These are phyloP conservation scores for Dioszegia aurantiaca DNA, from an alignment of 768 basidiomycete genomes.

Conservation along the genomic window DNA sequence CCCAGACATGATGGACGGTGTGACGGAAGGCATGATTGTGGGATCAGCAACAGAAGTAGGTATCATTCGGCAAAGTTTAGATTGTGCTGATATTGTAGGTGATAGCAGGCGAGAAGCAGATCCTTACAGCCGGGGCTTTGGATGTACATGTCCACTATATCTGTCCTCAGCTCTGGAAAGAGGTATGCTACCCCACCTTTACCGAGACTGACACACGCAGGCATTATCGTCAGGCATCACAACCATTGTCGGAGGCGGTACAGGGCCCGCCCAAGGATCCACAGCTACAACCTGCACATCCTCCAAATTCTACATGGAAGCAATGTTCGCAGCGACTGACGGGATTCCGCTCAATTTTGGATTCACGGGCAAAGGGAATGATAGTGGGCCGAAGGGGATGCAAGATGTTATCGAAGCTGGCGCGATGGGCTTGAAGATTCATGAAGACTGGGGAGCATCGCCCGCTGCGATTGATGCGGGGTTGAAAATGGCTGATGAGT, in stretches of 20 bases:
- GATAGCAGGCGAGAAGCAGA: slow-evolving; percentile 90
- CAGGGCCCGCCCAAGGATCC: slow-evolving; percentile 84
- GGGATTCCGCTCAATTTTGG: slow-evolving; percentile 84
- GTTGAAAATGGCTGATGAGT: slow-evolving; percentile 78
- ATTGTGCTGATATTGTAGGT: slow-evolving; percentile 52
- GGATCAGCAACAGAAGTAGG: slow-evolving; percentile 78
- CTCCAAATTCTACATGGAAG: slow-evolving; percentile 79
- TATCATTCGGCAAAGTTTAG: neutral
- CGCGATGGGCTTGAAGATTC: slow-evolving; percentile 84
- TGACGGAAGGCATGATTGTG: slow-evolving; percentile 69
- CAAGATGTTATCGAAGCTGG: slow-evolving; percentile 81
- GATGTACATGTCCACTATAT: slow-evolving; percentile 95
- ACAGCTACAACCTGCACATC: slow-evolving; percentile 94
- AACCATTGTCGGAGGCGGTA: slow-evolving; percentile 93
- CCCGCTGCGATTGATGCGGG: slow-evolving; percentile 75
- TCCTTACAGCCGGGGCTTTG: slow-evolving; percentile 87
- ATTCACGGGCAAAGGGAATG: slow-evolving; percentile 96
- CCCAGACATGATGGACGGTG: slow-evolving; percentile 82
- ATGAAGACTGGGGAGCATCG: slow-evolving; percentile 96
- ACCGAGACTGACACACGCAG: slow-evolving; percentile 26
- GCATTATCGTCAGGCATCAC: slow-evolving; percentile 65
- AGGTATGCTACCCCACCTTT: slow-evolving; percentile 57
- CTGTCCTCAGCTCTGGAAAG: slow-evolving; percentile 84
- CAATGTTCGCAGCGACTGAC: slow-evolving; percentile 91
- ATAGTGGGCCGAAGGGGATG: slow-evolving; percentile 64